phyloP scores from a whole-genome alignment of 2,329 filamentous ascomycete genomes.

The Talaromyces amestolkiae region DNA sequence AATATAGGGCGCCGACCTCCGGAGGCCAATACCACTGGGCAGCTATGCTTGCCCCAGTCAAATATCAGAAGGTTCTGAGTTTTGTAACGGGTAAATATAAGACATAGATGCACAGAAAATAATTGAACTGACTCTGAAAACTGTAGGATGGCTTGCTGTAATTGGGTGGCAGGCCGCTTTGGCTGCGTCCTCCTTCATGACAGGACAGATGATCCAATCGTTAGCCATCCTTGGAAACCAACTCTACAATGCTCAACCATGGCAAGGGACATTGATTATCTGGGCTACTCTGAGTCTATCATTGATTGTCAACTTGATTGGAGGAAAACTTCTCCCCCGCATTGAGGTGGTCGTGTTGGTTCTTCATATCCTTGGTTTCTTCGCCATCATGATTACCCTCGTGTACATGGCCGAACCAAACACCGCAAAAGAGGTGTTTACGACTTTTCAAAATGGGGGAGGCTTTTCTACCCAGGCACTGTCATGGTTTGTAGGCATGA shows the following conservation, averaged over 20 bases:
- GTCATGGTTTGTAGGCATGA: conserved; percentile 39
- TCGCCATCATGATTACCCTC: conserved; percentile 41
- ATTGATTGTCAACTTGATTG: conserved; percentile 52
- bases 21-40: conserved; percentile 45
- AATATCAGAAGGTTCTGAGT: conserved; percentile 35
- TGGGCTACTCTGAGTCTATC: conserved; percentile 49
- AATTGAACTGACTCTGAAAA: background rate
- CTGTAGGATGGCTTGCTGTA: conserved; percentile 37
- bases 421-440: conserved; percentile 31
- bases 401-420: conserved; percentile 31
- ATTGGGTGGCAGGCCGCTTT: conserved; percentile 39
- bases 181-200: conserved; percentile 35
- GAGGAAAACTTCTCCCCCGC: conserved; percentile 47
- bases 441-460: conserved; percentile 39
- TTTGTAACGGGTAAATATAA: conserved; percentile 33
- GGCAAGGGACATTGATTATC: conserved; percentile 48
- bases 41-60: conserved; percentile 37
- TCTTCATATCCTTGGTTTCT: conserved; percentile 49
- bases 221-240: conserved; percentile 34
- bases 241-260: conserved; percentile 20
- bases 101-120: background rate
- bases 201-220: conserved; percentile 36
- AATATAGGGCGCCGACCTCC: conserved; percentile 35
- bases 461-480: conserved; percentile 41
- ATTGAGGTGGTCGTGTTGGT: conserved; percentile 53